These are phyloP conservation scores for Penicillium fuscoglaucum DNA, from an alignment of 2,329 filamentous ascomycete species.

Conservation along the genomic window DNA sequence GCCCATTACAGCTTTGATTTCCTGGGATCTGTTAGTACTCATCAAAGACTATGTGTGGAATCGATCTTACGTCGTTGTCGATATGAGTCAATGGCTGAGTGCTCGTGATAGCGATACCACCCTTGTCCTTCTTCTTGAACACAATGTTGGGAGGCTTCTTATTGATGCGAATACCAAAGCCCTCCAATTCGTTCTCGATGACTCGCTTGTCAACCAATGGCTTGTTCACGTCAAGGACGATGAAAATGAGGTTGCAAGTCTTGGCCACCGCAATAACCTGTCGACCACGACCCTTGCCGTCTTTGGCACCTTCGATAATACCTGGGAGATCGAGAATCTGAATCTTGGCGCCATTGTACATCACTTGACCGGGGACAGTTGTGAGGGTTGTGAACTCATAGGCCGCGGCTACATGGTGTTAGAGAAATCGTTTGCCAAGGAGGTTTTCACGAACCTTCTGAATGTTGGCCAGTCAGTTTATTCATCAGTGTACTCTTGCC, in stretches of 20 bases:
- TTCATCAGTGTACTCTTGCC: conserved; percentile 99
- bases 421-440: conserved; percentile 17
- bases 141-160: conserved; percentile 96
- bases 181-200: conserved; percentile 92
- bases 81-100: conserved; percentile 91
- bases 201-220: conserved; percentile 94
- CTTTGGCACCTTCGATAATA: conserved; percentile 98
- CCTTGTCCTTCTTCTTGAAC: conserved; percentile 99
- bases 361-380: conserved; percentile 91
- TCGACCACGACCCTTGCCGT: conserved; percentile 93
- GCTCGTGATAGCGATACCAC: conserved; percentile 92
- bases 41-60: neutral
- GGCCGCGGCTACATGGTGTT: conserved; percentile 64
- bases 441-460: conserved; percentile 59
- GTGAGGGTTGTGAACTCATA: conserved; percentile 99
- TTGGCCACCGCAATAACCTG: conserved; percentile 99
- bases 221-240: conserved; percentile 97
- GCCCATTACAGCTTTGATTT: conserved; percentile 96
- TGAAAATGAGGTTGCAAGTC: conserved; percentile 98
- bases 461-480: conserved; percentile 90
- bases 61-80: conserved; percentile 65
- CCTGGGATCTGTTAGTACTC: conserved; percentile 44
- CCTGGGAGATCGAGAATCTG: conserved; percentile 98
- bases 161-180: conserved; percentile 97
- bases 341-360: conserved; percentile 95